These are phyloP conservation scores for Nyssa sinensis DNA, from an alignment of 148 eudicot species.

Conservation along the genomic window DNA sequence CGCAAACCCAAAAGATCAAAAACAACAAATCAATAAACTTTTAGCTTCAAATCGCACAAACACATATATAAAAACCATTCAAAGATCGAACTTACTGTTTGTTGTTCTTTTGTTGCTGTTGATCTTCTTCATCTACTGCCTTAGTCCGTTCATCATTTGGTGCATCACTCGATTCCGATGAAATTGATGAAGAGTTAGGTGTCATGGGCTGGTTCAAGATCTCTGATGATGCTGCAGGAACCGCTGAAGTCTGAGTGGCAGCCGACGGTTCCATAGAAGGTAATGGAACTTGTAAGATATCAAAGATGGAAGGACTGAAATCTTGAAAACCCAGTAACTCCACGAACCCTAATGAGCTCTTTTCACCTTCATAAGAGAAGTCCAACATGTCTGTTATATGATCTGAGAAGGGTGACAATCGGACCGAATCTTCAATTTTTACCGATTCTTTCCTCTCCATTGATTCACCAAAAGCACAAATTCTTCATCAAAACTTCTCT, in stretches of 20 bases:
- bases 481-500: not conserved
- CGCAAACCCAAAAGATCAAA: no score
- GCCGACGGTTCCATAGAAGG: no score
- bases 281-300: not conserved
- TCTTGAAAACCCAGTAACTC: conserved; percentile 63
- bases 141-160: conserved; percentile 20
- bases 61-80: no score
- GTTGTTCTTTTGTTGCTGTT: conserved; percentile 22
- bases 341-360: conserved; percentile 58
- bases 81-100: conserved; percentile 44
- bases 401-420: conserved; percentile 4
- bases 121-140: conserved; percentile 22
- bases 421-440: conserved; percentile 20
- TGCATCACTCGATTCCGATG: no score
- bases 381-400: conserved; percentile 7
- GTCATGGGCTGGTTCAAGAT: not conserved
- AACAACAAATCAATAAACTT: no score
- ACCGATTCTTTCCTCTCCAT: conserved; percentile 13
- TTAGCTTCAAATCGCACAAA: no score
- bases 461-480: no score
- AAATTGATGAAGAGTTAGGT: not conserved
- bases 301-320: conserved; percentile 13
- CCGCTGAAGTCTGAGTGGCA: no score
- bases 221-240: no score
- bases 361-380: no score